Percentiles rank a stretch among this genome's conserved stretches.
Conservation (phyloP, 2,329 filamentous ascomycete species). For the Phaeosphaeria sp. region DNA sequence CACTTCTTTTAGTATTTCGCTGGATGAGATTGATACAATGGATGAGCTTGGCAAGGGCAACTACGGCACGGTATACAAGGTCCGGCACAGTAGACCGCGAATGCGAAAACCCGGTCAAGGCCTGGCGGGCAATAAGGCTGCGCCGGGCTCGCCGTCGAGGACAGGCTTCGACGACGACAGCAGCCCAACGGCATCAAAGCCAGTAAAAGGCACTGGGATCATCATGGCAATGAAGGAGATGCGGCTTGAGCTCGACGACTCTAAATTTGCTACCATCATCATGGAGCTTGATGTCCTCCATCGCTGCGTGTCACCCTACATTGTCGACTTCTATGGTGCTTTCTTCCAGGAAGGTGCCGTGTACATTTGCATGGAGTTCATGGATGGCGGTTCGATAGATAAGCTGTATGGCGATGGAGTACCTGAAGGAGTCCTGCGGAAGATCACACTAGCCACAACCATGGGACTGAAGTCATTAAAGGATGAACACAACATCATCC, state of each 20-base stretch:
- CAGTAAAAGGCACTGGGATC: slow-evolving; percentile 68
- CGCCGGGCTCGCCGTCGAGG: slow-evolving; percentile 43
- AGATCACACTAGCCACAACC: slow-evolving; percentile 88
- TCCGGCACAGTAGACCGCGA: slow-evolving; percentile 78
- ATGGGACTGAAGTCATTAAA: slow-evolving; percentile 93
- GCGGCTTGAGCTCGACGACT: slow-evolving; percentile 90
- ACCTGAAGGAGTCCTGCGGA: slow-evolving; percentile 84
- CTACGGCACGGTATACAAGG: slow-evolving; percentile 97
- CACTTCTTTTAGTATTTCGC: slow-evolving; percentile 87
- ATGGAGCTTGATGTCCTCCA: slow-evolving; percentile 98
- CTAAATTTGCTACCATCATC: slow-evolving; percentile 95
- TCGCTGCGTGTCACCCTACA: slow-evolving; percentile 92
- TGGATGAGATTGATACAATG: slow-evolving; percentile 92
- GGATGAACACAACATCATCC: slow-evolving; percentile 98
- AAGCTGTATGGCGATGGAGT: slow-evolving; percentile 92
- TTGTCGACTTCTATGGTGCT: slow-evolving; percentile 98
- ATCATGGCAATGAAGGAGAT: slow-evolving; percentile 99
- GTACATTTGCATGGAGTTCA: slow-evolving; percentile 99
- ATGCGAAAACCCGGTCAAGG: slow-evolving; percentile 67
- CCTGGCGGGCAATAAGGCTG: slow-evolving; percentile 63
- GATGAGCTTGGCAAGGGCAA: slow-evolving; percentile 97
- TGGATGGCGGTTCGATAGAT: slow-evolving; percentile 98
- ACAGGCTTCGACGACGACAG: slow-evolving; percentile 42
- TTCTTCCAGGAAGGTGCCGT: slow-evolving; percentile 99
- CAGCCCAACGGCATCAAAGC: slow-evolving; percentile 44